Conservation (phyloP, 2,329 filamentous ascomycete species). For the Sclerotinia spermophila region DNA sequence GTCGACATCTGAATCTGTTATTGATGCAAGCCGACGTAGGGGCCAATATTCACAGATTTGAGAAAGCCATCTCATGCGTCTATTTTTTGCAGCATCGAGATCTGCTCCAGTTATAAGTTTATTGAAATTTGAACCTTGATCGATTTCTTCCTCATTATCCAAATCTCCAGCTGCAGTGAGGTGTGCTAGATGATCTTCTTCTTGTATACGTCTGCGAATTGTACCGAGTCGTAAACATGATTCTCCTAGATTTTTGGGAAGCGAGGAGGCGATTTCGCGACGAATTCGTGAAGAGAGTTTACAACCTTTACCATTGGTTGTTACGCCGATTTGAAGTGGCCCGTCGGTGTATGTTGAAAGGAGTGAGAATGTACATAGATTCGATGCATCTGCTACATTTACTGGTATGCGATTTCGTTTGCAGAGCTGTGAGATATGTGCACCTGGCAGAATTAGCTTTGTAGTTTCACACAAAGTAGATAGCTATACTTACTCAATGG, state of each 20-base stretch:
- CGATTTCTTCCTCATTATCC: conserved; percentile 51
- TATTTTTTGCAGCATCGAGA: conserved; percentile 67
- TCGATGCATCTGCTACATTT: conserved; percentile 85
- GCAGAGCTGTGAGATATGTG: conserved; percentile 71
- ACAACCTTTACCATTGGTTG: conserved; percentile 91
- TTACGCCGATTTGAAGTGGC: conserved; percentile 90
- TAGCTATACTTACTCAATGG: conserved; percentile 36
- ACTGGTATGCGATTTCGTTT: conserved; percentile 78
- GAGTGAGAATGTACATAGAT: conserved; percentile 84
- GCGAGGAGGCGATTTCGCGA: conserved; percentile 76
- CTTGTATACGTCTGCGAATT: conserved; percentile 66
- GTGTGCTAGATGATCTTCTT: conserved; percentile 58
- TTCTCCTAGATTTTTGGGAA: conserved; percentile 70
- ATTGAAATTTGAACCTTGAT: conserved; percentile 82
- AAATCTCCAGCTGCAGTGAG: conserved; percentile 35
- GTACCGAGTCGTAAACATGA: conserved; percentile 77
- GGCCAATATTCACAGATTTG: conserved; percentile 99
- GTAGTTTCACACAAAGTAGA: neutral
- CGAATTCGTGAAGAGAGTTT: conserved; percentile 88
- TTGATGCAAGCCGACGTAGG: conserved; percentile 71
- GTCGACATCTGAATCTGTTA: conserved; percentile 77
- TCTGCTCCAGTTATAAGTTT: conserved; percentile 73
- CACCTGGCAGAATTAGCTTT: conserved; percentile 42
- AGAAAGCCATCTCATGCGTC: conserved; percentile 86
- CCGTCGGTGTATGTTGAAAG: conserved; percentile 87